Conservation (phyloP, 2,329 filamentous ascomycete species). For the Aspergillus sojae region DNA sequence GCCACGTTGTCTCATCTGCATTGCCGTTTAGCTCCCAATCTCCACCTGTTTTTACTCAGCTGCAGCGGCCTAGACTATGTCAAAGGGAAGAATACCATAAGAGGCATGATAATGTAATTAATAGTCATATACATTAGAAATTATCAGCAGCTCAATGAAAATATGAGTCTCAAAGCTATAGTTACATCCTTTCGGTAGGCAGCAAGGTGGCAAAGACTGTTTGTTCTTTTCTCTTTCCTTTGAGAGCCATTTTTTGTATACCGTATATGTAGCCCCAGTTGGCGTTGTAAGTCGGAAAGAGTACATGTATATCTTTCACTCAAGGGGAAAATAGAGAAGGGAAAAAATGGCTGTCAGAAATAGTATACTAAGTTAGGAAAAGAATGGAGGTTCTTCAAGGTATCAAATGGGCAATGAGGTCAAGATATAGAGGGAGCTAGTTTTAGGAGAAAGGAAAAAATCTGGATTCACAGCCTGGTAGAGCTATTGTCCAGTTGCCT, state of each 20-base stretch:
- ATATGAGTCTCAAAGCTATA: not conserved
- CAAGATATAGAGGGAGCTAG: not conserved
- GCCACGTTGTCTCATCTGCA: too few relatives aligned
- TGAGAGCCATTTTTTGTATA: not conserved
- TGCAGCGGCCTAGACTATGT: not conserved
- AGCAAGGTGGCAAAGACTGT: not conserved
- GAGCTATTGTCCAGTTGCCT: not conserved
- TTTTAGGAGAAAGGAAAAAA: not conserved
- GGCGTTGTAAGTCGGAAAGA: not conserved
- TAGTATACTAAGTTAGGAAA: not conserved
- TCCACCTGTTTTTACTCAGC: not conserved
- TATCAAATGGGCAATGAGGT: not conserved
- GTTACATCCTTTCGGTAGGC: not conserved
- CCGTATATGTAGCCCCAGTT: not conserved
- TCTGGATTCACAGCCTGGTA: not conserved
- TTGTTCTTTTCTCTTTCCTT: not conserved
- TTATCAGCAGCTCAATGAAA: not conserved
- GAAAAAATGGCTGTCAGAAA: not conserved
- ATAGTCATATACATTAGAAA: not conserved
- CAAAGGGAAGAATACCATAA: not conserved
- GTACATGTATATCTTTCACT: not conserved
- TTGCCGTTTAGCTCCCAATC: not conserved
- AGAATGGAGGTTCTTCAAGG: not conserved
- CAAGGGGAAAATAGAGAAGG: not conserved
- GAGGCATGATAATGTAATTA: not conserved